Evolutionary conservation across 345 rosid species (phyloP).

Genomic region (Populus ilicifolia): DNA sequence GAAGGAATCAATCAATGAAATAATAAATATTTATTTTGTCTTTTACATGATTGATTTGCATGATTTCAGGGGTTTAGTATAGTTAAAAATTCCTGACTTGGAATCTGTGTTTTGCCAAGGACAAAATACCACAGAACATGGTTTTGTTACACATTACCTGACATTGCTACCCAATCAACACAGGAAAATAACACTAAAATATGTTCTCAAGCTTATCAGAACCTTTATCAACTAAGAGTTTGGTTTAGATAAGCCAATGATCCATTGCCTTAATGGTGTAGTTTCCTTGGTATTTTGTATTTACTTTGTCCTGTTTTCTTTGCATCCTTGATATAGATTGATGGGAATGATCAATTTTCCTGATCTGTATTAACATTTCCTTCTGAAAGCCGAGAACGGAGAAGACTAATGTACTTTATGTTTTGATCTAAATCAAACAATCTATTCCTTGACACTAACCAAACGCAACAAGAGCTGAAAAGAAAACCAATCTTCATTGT

Average conservation of each 20-base stretch:
- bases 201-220: neutral
- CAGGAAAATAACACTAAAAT: neutral
- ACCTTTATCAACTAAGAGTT: neutral
- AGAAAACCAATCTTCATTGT: neutral
- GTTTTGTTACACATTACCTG: neutral
- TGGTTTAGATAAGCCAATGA: neutral
- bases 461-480: too few species aligned
- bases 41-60: constrained; percentile 2
- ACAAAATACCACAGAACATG: constrained; percentile 14
- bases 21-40: neutral
- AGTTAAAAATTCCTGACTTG: neutral
- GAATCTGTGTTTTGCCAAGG: constrained; percentile 10
- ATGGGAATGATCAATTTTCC: neutral
- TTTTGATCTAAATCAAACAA: too few species aligned
- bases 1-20: constrained; percentile 7
- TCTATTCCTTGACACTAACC: too few species aligned
- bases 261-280: neutral
- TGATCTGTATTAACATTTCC: neutral
- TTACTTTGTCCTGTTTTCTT: too few species aligned
- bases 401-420: too few species aligned
- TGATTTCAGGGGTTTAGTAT: neutral
- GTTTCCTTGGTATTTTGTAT: neutral
- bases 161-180: neutral
- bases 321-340: neutral
- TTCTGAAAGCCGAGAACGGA: neutral